Percentiles rank a stretch among this genome's conserved stretches.
phyloP scores from a whole-genome alignment of 2,329 filamentous ascomycete genomes.

The Cyphellophora attinorum region DNA sequence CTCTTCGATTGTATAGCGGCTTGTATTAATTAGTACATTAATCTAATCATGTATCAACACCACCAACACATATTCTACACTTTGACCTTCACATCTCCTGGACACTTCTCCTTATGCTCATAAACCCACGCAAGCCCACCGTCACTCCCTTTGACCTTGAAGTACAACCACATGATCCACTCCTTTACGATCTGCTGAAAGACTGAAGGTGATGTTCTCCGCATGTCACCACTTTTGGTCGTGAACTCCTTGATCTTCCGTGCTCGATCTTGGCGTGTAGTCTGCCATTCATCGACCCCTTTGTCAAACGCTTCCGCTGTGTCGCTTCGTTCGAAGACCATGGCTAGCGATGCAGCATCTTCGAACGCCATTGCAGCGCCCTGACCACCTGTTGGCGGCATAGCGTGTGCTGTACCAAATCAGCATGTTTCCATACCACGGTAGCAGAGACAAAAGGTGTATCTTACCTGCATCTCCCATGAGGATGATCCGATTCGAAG shows the following conservation, averaged over 20 bases:
- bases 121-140: conserved; percentile 10
- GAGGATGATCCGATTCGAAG: conserved; percentile 9
- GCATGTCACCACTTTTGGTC: conserved; percentile 8
- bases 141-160: conserved; percentile 7
- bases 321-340: conserved; percentile 5
- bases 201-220: conserved; percentile 7
- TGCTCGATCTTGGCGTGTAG: conserved; percentile 37
- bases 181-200: conserved; percentile 12
- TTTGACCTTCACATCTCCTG: background rate
- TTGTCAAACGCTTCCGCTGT: conserved; percentile 1
- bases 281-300: conserved; percentile 33
- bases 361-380: conserved; percentile 17
- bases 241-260: conserved; percentile 41
- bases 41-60: no score
- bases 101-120: background rate
- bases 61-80: no score
- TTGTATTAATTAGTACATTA: no score
- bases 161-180: conserved; percentile 12
- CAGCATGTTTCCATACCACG: no score
- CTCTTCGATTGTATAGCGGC: no score
- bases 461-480: conserved; percentile 18
- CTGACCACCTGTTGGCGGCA: conserved; percentile 16
- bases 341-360: conserved; percentile 14
- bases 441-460: no score
- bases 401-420: conserved; percentile 16